phyloP scores from a whole-genome alignment of 352 stramenopile species.

The Pythium angustatum region DNA sequence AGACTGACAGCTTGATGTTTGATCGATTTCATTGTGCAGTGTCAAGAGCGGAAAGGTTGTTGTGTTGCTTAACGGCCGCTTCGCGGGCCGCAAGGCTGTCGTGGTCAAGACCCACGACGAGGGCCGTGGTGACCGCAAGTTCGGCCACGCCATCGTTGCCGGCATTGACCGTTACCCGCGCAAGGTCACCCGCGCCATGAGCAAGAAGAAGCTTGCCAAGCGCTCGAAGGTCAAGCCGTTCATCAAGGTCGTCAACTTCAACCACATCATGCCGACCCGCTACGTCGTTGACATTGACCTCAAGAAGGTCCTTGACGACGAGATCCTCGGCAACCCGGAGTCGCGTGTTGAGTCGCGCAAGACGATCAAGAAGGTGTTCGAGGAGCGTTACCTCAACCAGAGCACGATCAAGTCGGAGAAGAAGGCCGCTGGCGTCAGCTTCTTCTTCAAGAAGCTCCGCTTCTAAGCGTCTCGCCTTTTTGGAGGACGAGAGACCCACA shows the following conservation, averaged over 20 bases:
- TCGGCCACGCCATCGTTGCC: slow-evolving; percentile 96
- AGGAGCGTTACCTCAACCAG: slow-evolving; percentile 96
- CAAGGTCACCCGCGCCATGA: slow-evolving; percentile 98
- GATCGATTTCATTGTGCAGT: slow-evolving; percentile 46
- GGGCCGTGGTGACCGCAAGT: slow-evolving; percentile 95
- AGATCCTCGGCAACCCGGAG: slow-evolving; percentile 83
- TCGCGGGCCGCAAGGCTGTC: slow-evolving; percentile 99
- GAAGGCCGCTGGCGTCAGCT: slow-evolving; percentile 97
- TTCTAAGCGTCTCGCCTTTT: slow-evolving; percentile 89
- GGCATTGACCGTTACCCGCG: slow-evolving; percentile 95
- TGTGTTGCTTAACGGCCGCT: slow-evolving; percentile 97
- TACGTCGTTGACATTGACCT: slow-evolving; percentile 99
- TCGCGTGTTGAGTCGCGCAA: slow-evolving; percentile 93
- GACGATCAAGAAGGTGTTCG: slow-evolving; percentile 99
- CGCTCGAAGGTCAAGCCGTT: slow-evolving; percentile 98
- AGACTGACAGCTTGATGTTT: slow-evolving; percentile 4
- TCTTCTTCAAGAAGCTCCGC: slow-evolving; percentile 99
- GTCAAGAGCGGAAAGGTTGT: slow-evolving; percentile 99
- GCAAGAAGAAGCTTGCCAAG: slow-evolving; percentile 97
- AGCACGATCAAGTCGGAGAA: slow-evolving; percentile 96
- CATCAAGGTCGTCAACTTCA: slow-evolving; percentile 99
- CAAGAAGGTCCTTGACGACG: slow-evolving; percentile 97
- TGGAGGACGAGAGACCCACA: neutral
- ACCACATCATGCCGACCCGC: slow-evolving; percentile 99
- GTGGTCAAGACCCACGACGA: slow-evolving; percentile 99